Percentiles rank a stretch among this genome's conserved stretches.
Evolutionary conservation across 768 basidiomycete genomes (phyloP).

Genomic region (Postia placenta): DNA sequence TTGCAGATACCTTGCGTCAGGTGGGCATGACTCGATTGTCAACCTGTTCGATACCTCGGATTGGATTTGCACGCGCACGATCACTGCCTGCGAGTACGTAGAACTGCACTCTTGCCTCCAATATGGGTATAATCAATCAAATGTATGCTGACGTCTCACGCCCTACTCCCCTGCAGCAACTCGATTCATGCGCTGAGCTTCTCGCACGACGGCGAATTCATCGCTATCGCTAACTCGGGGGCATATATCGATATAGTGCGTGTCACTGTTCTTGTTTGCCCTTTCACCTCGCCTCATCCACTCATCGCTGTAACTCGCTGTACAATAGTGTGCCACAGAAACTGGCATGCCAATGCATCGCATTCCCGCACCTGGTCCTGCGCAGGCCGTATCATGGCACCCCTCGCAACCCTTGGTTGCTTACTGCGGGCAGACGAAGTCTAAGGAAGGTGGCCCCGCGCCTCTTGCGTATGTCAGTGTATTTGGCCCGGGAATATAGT

Average conservation of each 20-base stretch:
- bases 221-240: conserved; percentile 70
- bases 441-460: conserved; percentile 57
- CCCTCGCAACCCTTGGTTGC: conserved; percentile 78
- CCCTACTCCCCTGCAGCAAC: conserved; percentile 39
- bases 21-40: conserved; percentile 77
- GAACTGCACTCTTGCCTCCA: neutral
- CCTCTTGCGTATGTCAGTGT: conserved; percentile 67
- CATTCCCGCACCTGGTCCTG: conserved; percentile 63
- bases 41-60: conserved; percentile 76
- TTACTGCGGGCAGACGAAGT: conserved; percentile 72
- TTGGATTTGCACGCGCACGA: conserved; percentile 75
- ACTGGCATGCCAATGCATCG: conserved; percentile 70
- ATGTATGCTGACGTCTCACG: neutral
- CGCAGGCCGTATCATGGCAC: conserved; percentile 79
- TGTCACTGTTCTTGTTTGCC: neutral
- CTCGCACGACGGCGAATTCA: conserved; percentile 78
- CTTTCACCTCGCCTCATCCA: neutral
- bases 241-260: conserved; percentile 74
- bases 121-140: neutral
- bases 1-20: conserved; percentile 69
- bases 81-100: conserved; percentile 75
- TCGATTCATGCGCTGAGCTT: conserved; percentile 71
- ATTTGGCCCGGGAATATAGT: conserved; percentile 43
- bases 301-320: neutral
- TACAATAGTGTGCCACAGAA: conserved; percentile 67